phyloP scores from a whole-genome alignment of 208 protist species.

The Trypanosoma cruzi region DNA sequence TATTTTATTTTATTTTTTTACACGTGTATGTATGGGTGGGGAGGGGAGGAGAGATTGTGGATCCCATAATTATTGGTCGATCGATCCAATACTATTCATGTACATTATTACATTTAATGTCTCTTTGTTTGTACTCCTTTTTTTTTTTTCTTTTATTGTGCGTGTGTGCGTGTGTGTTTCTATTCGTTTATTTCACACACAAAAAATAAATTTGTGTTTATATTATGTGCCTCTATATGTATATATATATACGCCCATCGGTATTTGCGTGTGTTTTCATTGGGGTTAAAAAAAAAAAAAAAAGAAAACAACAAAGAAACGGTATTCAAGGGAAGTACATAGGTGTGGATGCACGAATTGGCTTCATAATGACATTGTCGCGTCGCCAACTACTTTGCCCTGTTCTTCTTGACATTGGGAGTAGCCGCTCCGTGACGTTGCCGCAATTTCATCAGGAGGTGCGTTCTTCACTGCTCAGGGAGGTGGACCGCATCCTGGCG shows the following conservation, averaged over 20 bases:
- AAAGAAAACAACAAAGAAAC: too few species aligned
- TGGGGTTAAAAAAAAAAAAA: too few species aligned
- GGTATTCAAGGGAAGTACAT: background rate
- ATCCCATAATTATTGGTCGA: too few species aligned
- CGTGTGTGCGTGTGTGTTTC: background rate
- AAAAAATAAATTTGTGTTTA: too few species aligned
- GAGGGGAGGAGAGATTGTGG: too few species aligned
- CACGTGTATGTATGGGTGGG: too few species aligned
- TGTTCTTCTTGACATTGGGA: slow-evolving; percentile 31
- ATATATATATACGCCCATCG: too few species aligned
- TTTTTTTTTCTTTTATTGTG: slow-evolving; percentile 1
- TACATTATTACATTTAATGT: background rate
- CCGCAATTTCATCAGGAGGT: slow-evolving; percentile 27
- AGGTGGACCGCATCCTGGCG: background rate
- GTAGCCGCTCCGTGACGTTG: slow-evolving; percentile 27
- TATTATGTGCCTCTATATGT: too few species aligned
- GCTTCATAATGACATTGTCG: slow-evolving; percentile 3
- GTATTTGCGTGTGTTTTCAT: too few species aligned
- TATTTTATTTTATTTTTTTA: background rate
- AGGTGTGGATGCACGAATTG: background rate
- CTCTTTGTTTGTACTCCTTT: background rate
- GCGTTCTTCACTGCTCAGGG: slow-evolving; percentile 18
- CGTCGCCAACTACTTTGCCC: slow-evolving; percentile 10
- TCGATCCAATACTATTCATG: too few species aligned
- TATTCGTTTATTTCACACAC: background rate